phyloP scores from a whole-genome alignment of 768 basidiomycete species.

The Neoboletus subvelutipes region DNA sequence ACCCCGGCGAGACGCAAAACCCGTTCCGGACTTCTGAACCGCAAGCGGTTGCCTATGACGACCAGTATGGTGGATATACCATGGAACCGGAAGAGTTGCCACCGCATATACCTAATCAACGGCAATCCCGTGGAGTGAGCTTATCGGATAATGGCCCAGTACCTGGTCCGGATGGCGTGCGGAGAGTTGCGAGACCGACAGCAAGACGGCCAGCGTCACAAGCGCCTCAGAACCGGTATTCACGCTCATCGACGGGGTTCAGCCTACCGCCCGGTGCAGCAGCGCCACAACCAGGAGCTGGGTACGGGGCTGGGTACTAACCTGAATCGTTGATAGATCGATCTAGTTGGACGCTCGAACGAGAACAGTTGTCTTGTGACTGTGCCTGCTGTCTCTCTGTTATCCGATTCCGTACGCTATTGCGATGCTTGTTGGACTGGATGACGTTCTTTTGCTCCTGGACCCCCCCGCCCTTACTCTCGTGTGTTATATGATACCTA shows the following conservation, averaged over 20 bases:
- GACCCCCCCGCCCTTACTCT: background rate
- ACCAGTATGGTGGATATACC: conserved; percentile 32
- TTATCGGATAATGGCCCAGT: conserved; percentile 85
- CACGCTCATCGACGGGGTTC: conserved; percentile 52
- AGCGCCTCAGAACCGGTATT: conserved; percentile 67
- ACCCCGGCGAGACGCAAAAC: conserved; percentile 50
- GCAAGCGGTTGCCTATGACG: conserved; percentile 40
- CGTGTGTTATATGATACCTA: conserved; percentile 11
- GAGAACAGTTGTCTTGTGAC: conserved; percentile 3
- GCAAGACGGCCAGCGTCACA: conserved; percentile 60
- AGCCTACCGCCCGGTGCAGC: conserved; percentile 76
- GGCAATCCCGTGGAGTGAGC: conserved; percentile 62
- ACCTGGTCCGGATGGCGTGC: conserved; percentile 72
- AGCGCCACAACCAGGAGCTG: conserved; percentile 46
- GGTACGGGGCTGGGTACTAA: conserved; percentile 17
- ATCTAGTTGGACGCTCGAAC: conserved; percentile 5
- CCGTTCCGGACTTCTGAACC: conserved; percentile 57
- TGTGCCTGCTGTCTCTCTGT: background rate
- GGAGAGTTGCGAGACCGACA: conserved; percentile 68
- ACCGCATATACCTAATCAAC: conserved; percentile 13
- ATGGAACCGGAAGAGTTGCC: conserved; percentile 39
- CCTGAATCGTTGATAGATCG: background rate
- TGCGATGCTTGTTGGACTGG: conserved; percentile 13
- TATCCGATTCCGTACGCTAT: conserved; percentile 2
- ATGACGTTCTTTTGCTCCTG: conserved; percentile 4